Percentiles rank a stretch among this genome's conserved stretches.
These are phyloP conservation scores for Buddleja alternifolia DNA, from an alignment of 257 asterid species.

Conservation along the genomic window DNA sequence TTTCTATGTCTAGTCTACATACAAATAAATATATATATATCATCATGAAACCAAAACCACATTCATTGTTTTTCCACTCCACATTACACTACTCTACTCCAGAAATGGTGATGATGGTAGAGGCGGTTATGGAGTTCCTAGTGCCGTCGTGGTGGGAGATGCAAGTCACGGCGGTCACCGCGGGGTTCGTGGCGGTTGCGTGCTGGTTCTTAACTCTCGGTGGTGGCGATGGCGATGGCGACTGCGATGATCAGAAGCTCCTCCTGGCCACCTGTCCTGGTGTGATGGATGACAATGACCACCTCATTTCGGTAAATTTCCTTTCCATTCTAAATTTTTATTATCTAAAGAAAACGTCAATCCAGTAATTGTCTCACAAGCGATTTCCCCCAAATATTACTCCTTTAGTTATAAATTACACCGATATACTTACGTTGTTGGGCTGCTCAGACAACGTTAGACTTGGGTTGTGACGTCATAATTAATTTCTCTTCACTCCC, in stretches of 20 bases:
- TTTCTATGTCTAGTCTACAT: too few relatives aligned
- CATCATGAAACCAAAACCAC: too few relatives aligned
- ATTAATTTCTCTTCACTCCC: neutral
- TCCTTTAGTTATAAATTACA: too few relatives aligned
- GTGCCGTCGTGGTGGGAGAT: neutral
- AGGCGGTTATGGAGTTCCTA: neutral
- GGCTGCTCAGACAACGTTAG: neutral
- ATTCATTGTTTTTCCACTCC: too few relatives aligned
- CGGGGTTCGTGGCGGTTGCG: slow-evolving; percentile 16
- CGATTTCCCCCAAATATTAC: too few relatives aligned
- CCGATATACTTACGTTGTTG: neutral
- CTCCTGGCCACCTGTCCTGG: too few relatives aligned
- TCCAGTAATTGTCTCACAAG: too few relatives aligned
- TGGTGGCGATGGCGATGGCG: slow-evolving; percentile 31
- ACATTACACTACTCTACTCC: too few relatives aligned
- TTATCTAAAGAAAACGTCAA: too few relatives aligned
- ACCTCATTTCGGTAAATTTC: slow-evolving; percentile 36
- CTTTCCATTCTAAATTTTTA: neutral
- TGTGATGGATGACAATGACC: slow-evolving; percentile 40
- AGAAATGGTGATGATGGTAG: neutral
- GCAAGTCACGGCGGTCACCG: too few relatives aligned
- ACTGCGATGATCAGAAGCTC: slow-evolving; percentile 39
- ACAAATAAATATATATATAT: too few relatives aligned
- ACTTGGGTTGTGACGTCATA: slow-evolving; percentile 4
- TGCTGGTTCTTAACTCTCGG: slow-evolving; percentile 60